These are phyloP conservation scores for Aspergillus luchuensis DNA, from an alignment of 2,329 filamentous ascomycete species.

Conservation along the genomic window DNA sequence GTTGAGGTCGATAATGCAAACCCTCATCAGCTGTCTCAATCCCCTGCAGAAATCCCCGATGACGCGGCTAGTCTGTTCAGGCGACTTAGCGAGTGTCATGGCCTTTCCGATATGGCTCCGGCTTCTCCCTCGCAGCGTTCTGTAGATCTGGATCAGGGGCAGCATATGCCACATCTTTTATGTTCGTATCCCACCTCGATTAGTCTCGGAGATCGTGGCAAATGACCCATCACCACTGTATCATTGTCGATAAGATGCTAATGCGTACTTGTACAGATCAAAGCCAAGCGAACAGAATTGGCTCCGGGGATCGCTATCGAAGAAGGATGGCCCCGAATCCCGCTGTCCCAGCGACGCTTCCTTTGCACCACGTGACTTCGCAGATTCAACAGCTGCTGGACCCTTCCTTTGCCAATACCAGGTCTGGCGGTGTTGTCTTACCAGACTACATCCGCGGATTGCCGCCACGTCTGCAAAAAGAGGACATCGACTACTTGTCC, in stretches of 20 bases:
- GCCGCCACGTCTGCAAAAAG: constrained; percentile 72
- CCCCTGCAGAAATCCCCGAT: constrained; percentile 38
- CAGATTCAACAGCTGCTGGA: constrained; percentile 41
- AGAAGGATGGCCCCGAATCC: constrained; percentile 49
- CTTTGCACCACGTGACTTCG: constrained; percentile 39
- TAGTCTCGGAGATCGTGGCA: too few species aligned
- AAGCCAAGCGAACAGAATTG: constrained; percentile 48
- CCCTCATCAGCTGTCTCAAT: constrained; percentile 31
- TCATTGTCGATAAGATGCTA: constrained; percentile 7
- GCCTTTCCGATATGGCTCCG: constrained; percentile 35
- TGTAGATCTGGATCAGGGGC: constrained; percentile 51
- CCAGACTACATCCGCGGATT: constrained; percentile 77
- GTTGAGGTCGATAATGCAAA: constrained; percentile 42
- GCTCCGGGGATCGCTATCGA: constrained; percentile 48
- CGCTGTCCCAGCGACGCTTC: constrained; percentile 40
- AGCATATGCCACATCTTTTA: constrained; percentile 65
- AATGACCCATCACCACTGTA: background rate
- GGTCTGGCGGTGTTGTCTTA: constrained; percentile 51
- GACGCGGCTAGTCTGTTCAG: constrained; percentile 34
- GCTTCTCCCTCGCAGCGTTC: constrained; percentile 50
- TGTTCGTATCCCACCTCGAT: constrained; percentile 51
- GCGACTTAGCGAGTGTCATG: constrained; percentile 31
- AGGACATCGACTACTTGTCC: constrained; percentile 81
- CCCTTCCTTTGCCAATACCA: constrained; percentile 53
- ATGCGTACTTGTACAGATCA: constrained; percentile 28